Evolutionary conservation across 768 basidiomycete genomes (phyloP).

Genomic region (Leccinellum albellum): DNA sequence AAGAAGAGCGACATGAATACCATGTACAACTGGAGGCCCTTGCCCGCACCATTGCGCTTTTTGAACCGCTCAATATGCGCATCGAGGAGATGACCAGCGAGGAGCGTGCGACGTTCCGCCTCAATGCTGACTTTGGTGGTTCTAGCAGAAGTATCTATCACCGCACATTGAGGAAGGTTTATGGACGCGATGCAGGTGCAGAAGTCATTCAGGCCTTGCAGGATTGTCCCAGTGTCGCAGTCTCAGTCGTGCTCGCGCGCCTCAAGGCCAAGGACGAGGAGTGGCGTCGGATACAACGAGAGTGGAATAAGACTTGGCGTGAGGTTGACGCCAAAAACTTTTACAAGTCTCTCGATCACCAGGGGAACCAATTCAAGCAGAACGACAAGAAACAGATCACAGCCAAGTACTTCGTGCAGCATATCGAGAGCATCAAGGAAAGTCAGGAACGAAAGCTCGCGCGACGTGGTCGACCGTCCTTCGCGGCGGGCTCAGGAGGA

Average conservation of each 20-base stretch:
- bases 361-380: constrained; percentile 89
- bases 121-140: constrained; percentile 88
- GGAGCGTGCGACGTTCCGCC: constrained; percentile 75
- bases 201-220: constrained; percentile 86
- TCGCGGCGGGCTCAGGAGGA: constrained; percentile 46
- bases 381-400: constrained; percentile 95
- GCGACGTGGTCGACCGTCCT: constrained; percentile 32
- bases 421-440: constrained; percentile 69
- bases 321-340: constrained; percentile 97
- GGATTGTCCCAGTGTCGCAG: constrained; percentile 84
- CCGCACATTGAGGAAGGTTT: constrained; percentile 90
- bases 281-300: constrained; percentile 90
- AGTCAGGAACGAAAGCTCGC: constrained; percentile 46
- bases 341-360: constrained; percentile 96
- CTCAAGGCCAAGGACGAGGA: constrained; percentile 95
- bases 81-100: constrained; percentile 88
- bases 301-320: constrained; percentile 96
- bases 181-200: constrained; percentile 70
- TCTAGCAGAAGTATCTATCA: constrained; percentile 84
- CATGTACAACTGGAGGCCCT: constrained; percentile 94
- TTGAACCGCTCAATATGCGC: constrained; percentile 82
- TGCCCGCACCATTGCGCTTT: constrained; percentile 80
- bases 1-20: constrained; percentile 98
- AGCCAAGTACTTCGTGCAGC: constrained; percentile 73
- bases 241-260: constrained; percentile 86